Evolutionary conservation across 768 basidiomycete genomes (phyloP).

Genomic region (Xerocomus spinulosus): DNA sequence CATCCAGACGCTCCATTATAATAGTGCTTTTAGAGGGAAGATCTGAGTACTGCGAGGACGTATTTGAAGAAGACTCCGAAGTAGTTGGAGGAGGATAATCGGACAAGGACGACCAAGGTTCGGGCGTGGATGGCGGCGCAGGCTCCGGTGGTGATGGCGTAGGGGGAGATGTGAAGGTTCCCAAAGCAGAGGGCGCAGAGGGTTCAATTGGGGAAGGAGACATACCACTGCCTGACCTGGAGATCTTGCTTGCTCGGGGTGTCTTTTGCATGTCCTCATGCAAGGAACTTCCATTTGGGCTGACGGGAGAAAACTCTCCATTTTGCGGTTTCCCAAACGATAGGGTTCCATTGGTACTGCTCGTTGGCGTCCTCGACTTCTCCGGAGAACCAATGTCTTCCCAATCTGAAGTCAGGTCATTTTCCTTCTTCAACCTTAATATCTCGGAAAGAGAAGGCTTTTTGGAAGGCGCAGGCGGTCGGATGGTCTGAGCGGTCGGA

Average conservation of each 20-base stretch:
- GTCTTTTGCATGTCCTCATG: slow-evolving; percentile 33
- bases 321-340: slow-evolving; percentile 23
- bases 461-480: slow-evolving; percentile 42
- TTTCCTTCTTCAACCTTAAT: slow-evolving; percentile 52
- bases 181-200: slow-evolving; percentile 17
- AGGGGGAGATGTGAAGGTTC: slow-evolving; percentile 35
- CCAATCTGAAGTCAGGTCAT: slow-evolving; percentile 59
- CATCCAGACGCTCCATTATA: slow-evolving; percentile 67
- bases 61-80: slow-evolving; percentile 72
- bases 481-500: slow-evolving; percentile 31
- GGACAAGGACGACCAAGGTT: slow-evolving; percentile 73
- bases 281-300: slow-evolving; percentile 24
- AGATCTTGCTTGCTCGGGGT: slow-evolving; percentile 33
- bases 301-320: slow-evolving; percentile 29
- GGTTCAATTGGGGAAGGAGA: slow-evolving; percentile 20
- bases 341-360: slow-evolving; percentile 35
- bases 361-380: slow-evolving; percentile 48
- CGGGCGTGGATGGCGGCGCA: slow-evolving; percentile 62
- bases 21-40: slow-evolving; percentile 43
- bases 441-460: slow-evolving; percentile 69
- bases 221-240: slow-evolving; percentile 23
- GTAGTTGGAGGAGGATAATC: slow-evolving; percentile 67
- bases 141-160: slow-evolving; percentile 51
- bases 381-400: slow-evolving; percentile 51
- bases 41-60: slow-evolving; percentile 62